Base-by-base conservation (phyloP, 2,329 filamentous ascomycete genomes). In the Metarhizium robertsii region DNA sequence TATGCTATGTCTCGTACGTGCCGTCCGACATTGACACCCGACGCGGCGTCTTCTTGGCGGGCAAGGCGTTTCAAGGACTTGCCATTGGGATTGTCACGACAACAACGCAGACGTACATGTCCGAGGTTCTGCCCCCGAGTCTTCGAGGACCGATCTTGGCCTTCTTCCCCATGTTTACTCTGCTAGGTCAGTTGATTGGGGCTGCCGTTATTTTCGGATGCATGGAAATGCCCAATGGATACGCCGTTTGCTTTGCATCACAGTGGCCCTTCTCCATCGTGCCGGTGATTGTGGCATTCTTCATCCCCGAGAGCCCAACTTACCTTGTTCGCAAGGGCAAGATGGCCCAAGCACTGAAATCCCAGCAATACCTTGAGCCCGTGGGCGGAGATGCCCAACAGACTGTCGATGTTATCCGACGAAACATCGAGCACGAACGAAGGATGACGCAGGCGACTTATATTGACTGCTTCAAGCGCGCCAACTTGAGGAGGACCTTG, bases 241-340 rank as follows among this genome's bases (percentile, higher is more conserved):
- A 75, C 58, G 62, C 64, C 2, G 64, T 72, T n/a, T 69, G 67
- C 13, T 73, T 78, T 57, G 73, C 67, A 1, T 70, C 73, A 0
- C 72, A 76, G 56, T 77, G 75, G 74, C 65, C 71, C 0, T 75
- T 73, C 58, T 72, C 73, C 0, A 65, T 69, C 6, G 57, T 76
- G 1, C 71, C 76, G 0, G 63, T 79, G 14, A 3, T 73, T 18
- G 62, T 77, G 16, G 68, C 76, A 0, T 61, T 75, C 36, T 45
- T 76, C 48, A 69, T 81, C 38, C 79, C 79, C 0, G 79, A 82
- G 58, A 77, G 73, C 13, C 79, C 79, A 0, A 69, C 75, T 0
- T 80, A 73, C 57, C 65, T 80, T 2, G 64, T 81, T 1, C 71
- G 75, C 3, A 74, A 71, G 53, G 67, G 66, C 4, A 63, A 64